Evolutionary conservation across 2,329 filamentous ascomycete genomes (phyloP).

Genomic region (Ophiocordyceps robertsii): DNA sequence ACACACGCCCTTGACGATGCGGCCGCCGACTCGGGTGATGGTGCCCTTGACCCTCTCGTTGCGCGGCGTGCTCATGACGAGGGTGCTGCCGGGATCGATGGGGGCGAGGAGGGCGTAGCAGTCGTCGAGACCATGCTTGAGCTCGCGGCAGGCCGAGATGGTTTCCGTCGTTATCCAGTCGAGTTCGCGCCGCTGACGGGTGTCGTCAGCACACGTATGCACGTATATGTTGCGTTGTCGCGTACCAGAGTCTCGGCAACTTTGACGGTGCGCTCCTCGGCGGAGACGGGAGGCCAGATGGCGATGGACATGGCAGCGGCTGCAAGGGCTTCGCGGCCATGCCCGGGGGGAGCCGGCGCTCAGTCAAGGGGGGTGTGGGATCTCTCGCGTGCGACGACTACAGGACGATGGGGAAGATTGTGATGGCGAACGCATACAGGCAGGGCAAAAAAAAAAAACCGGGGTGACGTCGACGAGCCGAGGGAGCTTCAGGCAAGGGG

Average conservation of each 20-base stretch:
- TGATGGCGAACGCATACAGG: too few relatives aligned
- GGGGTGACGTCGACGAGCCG: too few relatives aligned
- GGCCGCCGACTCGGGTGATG: conserved; percentile 79
- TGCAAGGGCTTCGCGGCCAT: neutral
- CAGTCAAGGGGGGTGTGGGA: too few relatives aligned
- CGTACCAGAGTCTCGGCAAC: conserved; percentile 37
- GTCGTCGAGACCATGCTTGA: conserved; percentile 64
- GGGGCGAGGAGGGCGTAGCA: conserved; percentile 80
- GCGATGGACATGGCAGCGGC: conserved; percentile 36
- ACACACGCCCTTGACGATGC: conserved; percentile 78
- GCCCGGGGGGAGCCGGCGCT: neutral
- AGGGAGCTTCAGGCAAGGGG: neutral
- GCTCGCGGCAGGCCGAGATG: conserved; percentile 30
- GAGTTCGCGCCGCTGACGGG: conserved; percentile 33
- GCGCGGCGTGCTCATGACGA: conserved; percentile 75
- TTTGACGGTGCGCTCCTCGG: conserved; percentile 34
- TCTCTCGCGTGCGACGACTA: too few relatives aligned
- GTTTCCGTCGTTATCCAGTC: conserved; percentile 41
- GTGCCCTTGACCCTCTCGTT: conserved; percentile 88
- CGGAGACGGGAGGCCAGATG: conserved; percentile 42
- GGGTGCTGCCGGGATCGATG: conserved; percentile 70
- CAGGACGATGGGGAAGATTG: too few relatives aligned
- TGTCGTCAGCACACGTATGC: neutral
- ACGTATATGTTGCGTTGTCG: conserved; percentile 5
- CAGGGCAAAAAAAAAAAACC: too few relatives aligned